These are phyloP conservation scores for Sequoiadendron giganteum DNA, from an alignment of 75 land plant species.

Conservation along the genomic window DNA sequence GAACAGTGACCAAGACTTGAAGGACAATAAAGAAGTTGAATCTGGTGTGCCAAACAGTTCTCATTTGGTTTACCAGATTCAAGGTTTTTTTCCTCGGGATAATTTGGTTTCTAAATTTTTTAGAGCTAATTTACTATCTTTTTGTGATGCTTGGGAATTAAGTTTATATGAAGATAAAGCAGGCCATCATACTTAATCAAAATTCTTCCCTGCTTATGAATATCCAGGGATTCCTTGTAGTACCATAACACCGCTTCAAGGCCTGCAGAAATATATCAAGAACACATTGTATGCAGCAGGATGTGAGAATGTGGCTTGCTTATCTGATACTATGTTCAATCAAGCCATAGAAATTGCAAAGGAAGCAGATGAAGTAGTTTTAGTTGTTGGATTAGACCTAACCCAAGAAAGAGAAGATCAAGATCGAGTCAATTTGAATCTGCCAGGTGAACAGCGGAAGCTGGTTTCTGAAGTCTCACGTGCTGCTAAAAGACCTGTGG, in stretches of 20 bases:
- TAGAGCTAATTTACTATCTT: neutral
- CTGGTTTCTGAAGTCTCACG: constrained; percentile 43
- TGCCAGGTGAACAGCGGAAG: constrained; percentile 75
- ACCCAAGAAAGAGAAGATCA: constrained; percentile 66
- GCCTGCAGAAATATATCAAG: constrained; percentile 43
- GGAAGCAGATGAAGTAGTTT: constrained; percentile 68
- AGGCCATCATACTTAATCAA: neutral
- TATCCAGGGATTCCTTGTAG: constrained; percentile 78
- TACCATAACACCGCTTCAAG: constrained; percentile 53
- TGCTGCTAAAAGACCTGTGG: constrained; percentile 65
- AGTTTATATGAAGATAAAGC: neutral
- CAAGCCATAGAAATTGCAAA: constrained; percentile 53
- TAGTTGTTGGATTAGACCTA: constrained; percentile 85
- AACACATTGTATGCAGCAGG: constrained; percentile 43
- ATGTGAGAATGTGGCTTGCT: constrained; percentile 54
- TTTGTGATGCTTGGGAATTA: neutral
- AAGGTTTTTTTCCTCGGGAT: neutral
- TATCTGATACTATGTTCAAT: constrained; percentile 22
- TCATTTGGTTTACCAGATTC: neutral
- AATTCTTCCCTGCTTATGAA: neutral
- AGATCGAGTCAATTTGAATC: constrained; percentile 56
- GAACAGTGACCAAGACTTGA: neutral
- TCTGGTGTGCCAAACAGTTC: neutral
- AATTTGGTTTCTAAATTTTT: neutral
- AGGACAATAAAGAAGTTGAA: neutral